Evolutionary conservation across 495 filamentous ascomycete species (phyloP).

Genomic region (Aspergillus bridgeri): DNA sequence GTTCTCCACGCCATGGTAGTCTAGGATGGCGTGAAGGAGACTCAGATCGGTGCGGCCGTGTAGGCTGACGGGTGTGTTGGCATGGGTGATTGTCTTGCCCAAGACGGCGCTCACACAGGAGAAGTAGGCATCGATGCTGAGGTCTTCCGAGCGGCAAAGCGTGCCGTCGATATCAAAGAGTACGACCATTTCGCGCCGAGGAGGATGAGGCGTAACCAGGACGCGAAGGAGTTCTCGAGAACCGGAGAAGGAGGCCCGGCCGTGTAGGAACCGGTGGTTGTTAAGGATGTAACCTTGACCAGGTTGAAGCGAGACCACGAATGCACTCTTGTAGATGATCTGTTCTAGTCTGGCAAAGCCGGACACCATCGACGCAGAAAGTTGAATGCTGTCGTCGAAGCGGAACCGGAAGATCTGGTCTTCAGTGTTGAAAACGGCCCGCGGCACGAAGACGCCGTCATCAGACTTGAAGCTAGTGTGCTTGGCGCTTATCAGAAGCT

Average conservation of each 20-base stretch:
- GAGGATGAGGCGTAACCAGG: conserved; percentile 9
- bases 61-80: conserved; percentile 12
- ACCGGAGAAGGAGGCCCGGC: conserved; percentile 12
- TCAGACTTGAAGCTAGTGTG: conserved; percentile 11
- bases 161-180: conserved; percentile 16
- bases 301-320: conserved; percentile 4
- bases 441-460: conserved; percentile 9
- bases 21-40: conserved; percentile 11
- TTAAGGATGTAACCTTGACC: conserved; percentile 14
- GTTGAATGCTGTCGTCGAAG: conserved; percentile 13
- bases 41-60: conserved; percentile 14
- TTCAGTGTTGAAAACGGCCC: conserved; percentile 9
- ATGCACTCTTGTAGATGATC: not conserved
- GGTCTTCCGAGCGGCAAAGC: conserved; percentile 16
- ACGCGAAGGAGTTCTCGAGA: conserved; percentile 9
- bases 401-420: conserved; percentile 12
- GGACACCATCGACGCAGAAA: conserved; percentile 8
- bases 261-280: conserved; percentile 13
- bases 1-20: not conserved
- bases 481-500: not conserved
- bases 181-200: conserved; percentile 6
- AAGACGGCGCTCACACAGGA: conserved; percentile 12
- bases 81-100: conserved; percentile 13
- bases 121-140: conserved; percentile 16
- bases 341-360: conserved; percentile 6